Evolutionary conservation across 2,329 filamentous ascomycete species (phyloP), one percentile per base, ranked within the genome.

Genomic region (Pseudogymnoascus sp.): DNA sequence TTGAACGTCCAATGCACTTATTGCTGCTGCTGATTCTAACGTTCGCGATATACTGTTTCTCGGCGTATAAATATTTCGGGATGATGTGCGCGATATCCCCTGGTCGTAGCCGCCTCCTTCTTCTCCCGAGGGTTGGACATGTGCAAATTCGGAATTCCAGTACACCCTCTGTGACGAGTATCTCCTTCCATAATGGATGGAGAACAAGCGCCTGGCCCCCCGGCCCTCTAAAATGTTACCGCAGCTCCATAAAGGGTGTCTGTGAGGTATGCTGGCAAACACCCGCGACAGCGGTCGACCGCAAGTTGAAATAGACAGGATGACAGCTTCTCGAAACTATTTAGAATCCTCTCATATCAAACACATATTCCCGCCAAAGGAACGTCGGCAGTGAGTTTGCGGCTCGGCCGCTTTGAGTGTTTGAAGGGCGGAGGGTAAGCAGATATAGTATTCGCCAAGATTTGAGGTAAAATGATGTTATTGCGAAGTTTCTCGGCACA

Each of bases 251-350:
- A 62, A 62, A 66, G 64, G 65, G 70, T 72, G 69, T 69, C 69
- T 75, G 71, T 70, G 71, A 70, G 72, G 75, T 76, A 77, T 77
- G 74, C 74, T 74, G 71, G 72, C 71, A 73, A 75, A 74, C 73
- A 75, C 74, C 75, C 77, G 76, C 76, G 72, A 73, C 63, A 73
- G 75, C 73, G 77, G 74, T 72, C 73, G 71, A 69, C 71, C 70
- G 70, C 71, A 70, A 66, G 66, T 69, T 72, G 72, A 68, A 71
- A 74, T 71, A 78, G 75, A 78, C 76, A 78, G 76, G 72, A 74
- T 79, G 76, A 72, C 74, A 66, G 71, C 68, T 72, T 74, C 73
- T 70, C 64, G 64, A 62, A 61, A 64, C 63, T 68, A 68, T 70
- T 67, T 63, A 65, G 64, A 66, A 50, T 65, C 64, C 66, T 68